These are phyloP conservation scores for Vaccinium vitisidaea DNA, from an alignment of 148 eudicot species.

Conservation along the genomic window DNA sequence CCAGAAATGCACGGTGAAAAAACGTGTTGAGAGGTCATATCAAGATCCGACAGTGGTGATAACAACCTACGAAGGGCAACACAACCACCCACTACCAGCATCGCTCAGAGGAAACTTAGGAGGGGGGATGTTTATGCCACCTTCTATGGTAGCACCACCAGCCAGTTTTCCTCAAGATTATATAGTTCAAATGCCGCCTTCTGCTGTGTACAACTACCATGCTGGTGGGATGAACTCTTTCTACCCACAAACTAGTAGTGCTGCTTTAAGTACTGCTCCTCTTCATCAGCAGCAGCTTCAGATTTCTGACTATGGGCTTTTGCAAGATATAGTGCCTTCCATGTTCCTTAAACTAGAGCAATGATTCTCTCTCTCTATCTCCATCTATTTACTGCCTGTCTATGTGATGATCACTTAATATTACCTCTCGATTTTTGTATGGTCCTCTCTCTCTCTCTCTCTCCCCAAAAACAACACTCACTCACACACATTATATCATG, in stretches of 20 bases:
- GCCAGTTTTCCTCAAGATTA: constrained; percentile 35
- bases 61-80: constrained; percentile 57
- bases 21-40: constrained; percentile 49
- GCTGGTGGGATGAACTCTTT: constrained; percentile 26
- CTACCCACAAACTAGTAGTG: constrained; percentile 16
- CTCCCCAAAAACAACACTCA: too few species aligned
- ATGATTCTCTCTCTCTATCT: constrained; percentile 12
- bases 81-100: constrained; percentile 58
- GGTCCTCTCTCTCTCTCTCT: too few species aligned
- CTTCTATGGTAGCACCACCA: constrained; percentile 40
- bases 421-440: too few species aligned
- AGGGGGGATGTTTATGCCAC: constrained; percentile 41
- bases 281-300: constrained; percentile 32
- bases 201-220: constrained; percentile 20
- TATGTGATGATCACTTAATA: too few species aligned
- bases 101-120: constrained; percentile 67
- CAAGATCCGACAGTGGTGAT: constrained; percentile 50
- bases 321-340: constrained; percentile 82
- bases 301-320: constrained; percentile 65
- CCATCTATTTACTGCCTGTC: too few species aligned
- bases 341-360: constrained; percentile 68
- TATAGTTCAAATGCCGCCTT: constrained; percentile 22
- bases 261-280: neutral
- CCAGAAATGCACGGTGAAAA: constrained; percentile 56
- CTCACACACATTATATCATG: too few species aligned